Percentiles rank a stretch among this genome's conserved stretches.
phyloP scores from a whole-genome alignment of 441 rosid species.

The California macrophylla region DNA sequence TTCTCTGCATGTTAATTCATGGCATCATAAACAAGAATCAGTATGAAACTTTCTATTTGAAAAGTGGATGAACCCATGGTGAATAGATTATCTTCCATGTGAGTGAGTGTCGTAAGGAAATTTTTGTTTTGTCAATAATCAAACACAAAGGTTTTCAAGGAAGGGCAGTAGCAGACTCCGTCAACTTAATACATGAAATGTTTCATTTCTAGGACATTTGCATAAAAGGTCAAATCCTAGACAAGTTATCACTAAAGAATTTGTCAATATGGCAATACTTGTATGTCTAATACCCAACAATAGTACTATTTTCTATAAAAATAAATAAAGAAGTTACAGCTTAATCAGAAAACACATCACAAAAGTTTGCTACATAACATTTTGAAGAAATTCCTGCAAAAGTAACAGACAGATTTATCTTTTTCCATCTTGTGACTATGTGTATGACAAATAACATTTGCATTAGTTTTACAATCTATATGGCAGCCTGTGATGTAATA shows the following conservation, averaged over 20 bases:
- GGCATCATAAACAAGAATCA: not conserved
- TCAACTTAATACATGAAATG: not conserved
- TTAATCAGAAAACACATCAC: not conserved
- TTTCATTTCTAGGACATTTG: not conserved
- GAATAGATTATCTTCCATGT: not conserved
- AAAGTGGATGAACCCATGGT: too few relatives aligned
- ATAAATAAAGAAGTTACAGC: not conserved
- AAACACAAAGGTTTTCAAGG: not conserved
- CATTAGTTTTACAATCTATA: not conserved
- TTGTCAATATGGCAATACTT: not conserved
- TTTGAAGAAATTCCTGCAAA: not conserved
- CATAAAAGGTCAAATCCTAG: not conserved
- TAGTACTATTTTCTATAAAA: not conserved
- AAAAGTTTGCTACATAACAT: not conserved
- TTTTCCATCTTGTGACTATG: not conserved
- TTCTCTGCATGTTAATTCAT: not conserved
- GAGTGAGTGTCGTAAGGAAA: not conserved
- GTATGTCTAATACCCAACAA: not conserved
- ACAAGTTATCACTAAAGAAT: not conserved
- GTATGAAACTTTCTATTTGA: not conserved
- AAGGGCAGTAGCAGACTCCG: not conserved
- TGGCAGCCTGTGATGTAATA: not conserved
- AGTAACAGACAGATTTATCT: not conserved
- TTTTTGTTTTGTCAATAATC: not conserved
- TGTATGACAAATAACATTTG: not conserved